A percentile compares a stretch with the other conserved stretches of the same genome.
These are phyloP conservation scores for Spencermartinsiella europaea DNA, from an alignment of 805 yeast genomes.

Conservation along the genomic window DNA sequence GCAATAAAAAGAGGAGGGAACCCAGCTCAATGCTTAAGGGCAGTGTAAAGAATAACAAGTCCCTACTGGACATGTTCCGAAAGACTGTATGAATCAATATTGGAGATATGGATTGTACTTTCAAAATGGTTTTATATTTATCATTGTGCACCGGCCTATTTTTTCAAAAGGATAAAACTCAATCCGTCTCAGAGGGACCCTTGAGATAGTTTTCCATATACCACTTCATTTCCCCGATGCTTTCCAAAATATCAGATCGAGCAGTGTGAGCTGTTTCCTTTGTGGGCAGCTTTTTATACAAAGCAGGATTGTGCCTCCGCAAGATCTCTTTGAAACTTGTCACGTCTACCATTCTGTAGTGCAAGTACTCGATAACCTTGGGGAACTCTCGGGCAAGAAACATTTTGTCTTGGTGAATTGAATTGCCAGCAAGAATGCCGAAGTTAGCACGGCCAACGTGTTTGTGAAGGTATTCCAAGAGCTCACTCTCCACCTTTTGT, in stretches of 20 bases:
- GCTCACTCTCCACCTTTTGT: slow-evolving; percentile 58
- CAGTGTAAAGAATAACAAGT: slow-evolving; percentile 23
- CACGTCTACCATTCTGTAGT: slow-evolving; percentile 85
- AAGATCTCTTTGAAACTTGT: slow-evolving; percentile 81
- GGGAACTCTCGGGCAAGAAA: slow-evolving; percentile 87
- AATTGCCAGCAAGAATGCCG: slow-evolving; percentile 85
- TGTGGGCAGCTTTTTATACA: slow-evolving; percentile 52
- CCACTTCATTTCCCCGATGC: slow-evolving; percentile 79
- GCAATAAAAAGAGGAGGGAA: slow-evolving; percentile 10
- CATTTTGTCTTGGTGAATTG: slow-evolving; percentile 85
- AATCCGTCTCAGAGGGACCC: slow-evolving; percentile 11
- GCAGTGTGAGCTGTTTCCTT: slow-evolving; percentile 83
- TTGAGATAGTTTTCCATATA: slow-evolving; percentile 58
- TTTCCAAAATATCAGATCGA: slow-evolving; percentile 77
- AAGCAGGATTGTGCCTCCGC: slow-evolving; percentile 63
- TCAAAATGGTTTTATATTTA: not conserved
- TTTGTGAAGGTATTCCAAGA: slow-evolving; percentile 54
- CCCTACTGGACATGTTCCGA: slow-evolving; percentile 32
- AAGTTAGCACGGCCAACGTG: slow-evolving; percentile 47
- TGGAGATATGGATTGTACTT: not conserved
- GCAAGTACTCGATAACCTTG: slow-evolving; percentile 46
- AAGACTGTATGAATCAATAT: slow-evolving; percentile 15
- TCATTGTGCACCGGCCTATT: not conserved
- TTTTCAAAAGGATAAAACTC: not conserved
- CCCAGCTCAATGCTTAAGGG: slow-evolving; percentile 17